Evolutionary conservation across 192 early-diverging fungal genomes (phyloP), one percentile per base, ranked within the genome.

Genomic region (Coemansia sp.): DNA sequence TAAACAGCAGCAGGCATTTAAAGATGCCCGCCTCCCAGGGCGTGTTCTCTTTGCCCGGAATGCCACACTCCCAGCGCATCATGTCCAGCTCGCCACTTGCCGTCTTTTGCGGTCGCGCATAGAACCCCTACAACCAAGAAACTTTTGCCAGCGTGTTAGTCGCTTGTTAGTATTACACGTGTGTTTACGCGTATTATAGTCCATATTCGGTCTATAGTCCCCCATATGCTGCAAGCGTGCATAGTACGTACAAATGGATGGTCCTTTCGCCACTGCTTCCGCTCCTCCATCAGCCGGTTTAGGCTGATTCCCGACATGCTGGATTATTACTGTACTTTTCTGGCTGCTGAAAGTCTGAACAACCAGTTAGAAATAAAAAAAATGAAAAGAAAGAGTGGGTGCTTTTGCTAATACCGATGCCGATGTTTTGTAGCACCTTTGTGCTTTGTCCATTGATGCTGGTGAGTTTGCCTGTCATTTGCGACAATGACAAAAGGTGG

Each of bases 181-280:
- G 19, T 21, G 19, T 21, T 32, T 32, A 32, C 32, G 32, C 32
- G 32, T 32, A 32, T 32, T 32, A 32, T 32, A 32, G 32, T 32
- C 32, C 32, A 7, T 6, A 32, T 32, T 32, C 32, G 6, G 6
- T 7, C 32, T 32, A 32, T 7, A 32, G 5, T 7, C 5, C 6
- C 32, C 7, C 7, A 32, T 32, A 7, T 7, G 5, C 6, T 32
- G 32, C 32, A 32, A 32, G 0, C 32, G 43, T 29, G 43, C 9
- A 27, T 39, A 14, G 32, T 52, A 75, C 70, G 12, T 67, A 79
- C 76, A 56, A 63, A 57, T 24, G 89, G 95, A 71, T 96, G 93
- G 72, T 96, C 97, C 81, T 94, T 97, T 64, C 95, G 79, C 97
- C 97, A 99, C 77, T 95, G 94, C 75, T 94, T 96, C 51, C 97